Evolutionary conservation across 805 yeast genomes (phyloP).

Genomic region (Schwanniomyces pseudopolymorphus): DNA sequence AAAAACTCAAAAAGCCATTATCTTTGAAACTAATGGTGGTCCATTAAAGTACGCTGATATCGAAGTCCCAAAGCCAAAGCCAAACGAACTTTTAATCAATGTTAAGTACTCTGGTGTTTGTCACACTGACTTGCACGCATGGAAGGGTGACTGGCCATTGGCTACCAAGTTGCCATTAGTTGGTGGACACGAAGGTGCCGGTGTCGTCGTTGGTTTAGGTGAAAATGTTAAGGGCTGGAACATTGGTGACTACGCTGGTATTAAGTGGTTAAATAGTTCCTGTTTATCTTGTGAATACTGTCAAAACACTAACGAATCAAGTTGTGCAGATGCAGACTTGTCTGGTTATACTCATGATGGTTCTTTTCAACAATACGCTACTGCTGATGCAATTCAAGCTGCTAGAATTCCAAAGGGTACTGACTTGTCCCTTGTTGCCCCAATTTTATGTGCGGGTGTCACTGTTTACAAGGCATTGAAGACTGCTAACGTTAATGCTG

Average conservation of each 20-base stretch:
- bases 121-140: slow-evolving; percentile 92
- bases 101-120: slow-evolving; percentile 90
- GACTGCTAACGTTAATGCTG: slow-evolving; percentile 68
- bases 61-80: slow-evolving; percentile 76
- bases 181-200: slow-evolving; percentile 92
- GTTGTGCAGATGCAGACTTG: slow-evolving; percentile 62
- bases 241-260: slow-evolving; percentile 79
- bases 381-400: slow-evolving; percentile 86
- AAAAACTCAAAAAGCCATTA: slow-evolving; percentile 36
- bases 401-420: slow-evolving; percentile 73
- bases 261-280: slow-evolving; percentile 81
- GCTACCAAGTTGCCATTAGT: slow-evolving; percentile 72
- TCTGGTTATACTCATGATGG: slow-evolving; percentile 90
- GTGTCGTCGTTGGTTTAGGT: slow-evolving; percentile 78
- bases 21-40: slow-evolving; percentile 39
- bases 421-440: slow-evolving; percentile 75
- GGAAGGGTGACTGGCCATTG: slow-evolving; percentile 93
- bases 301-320: slow-evolving; percentile 63
- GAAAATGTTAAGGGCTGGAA: slow-evolving; percentile 65
- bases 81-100: slow-evolving; percentile 76
- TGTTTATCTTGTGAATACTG: slow-evolving; percentile 79
- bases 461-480: slow-evolving; percentile 89
- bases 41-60: slow-evolving; percentile 55
- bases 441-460: slow-evolving; percentile 88
- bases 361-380: slow-evolving; percentile 86